Base-by-base conservation (phyloP, 768 basidiomycete species). In the Rhodotorula graminis region DNA sequence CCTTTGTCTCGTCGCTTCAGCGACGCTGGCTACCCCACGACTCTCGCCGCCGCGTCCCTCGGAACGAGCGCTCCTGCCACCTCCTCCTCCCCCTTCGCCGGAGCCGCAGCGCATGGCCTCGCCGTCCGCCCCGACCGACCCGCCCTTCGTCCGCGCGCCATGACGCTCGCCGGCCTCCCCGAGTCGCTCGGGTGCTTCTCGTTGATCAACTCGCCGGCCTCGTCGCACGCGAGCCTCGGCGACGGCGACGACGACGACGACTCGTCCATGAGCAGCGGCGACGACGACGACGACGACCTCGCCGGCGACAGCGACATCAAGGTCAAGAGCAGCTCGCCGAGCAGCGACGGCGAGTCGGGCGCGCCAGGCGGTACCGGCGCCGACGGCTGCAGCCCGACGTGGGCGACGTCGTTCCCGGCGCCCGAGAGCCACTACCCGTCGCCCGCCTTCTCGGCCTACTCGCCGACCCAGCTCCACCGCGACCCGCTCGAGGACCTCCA, bases 351-450 rank as follows among this genome's bases (percentile, higher is more conserved):
- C 23, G 65, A 37, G 44, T 2, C 29, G n/a, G 57, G 37, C 46
- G 44, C 44, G 44, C 44, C 44, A 3, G n/a, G 59, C 33, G 63
- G 46, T 46, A 33, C 25, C 40, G 14, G 8, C 18, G 33, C 31
- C 33, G 33, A 33, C 31, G 56, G 14, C 25, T 57, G 56, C 56
- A 27, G 33, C 56, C 40, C 37, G 40, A 27, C 37, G 10, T 69
- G 58, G 67, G 31, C 64, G 37, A 40, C 47, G 53, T 15, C 57
- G 2, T 67, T 68, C 67, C 60, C 62, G 16, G 37, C 61, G 25
- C 70, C 67, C 0, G 74, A 75, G 60, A 63, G 60, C n/a, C 75
- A 76, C 52, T 72, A 70, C 66, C 69, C 71, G 12, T 76, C 75
- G 27, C 75, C 71, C 0, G 69, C 75, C 2, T 72, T 76, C 60